These are phyloP conservation scores for slime mould (Dictyostelium discoideum) DNA, from an alignment of 78 protist species.

Conservation along the genomic window dicty_2.7 NC_007088.5:1804001-1804500, in stretches of 20 bases:
- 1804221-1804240: slow-evolving; percentile 67
- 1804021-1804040: slow-evolving; percentile 18
- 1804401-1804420: slow-evolving; percentile 47
- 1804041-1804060: slow-evolving; percentile 79
- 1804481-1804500: slow-evolving; percentile 57
- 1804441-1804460: slow-evolving; percentile 90
- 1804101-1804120: slow-evolving; percentile 51
- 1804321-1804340: neutral
- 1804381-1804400: slow-evolving; percentile 59
- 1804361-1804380: slow-evolving; percentile 73
- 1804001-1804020: no score
- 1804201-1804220: slow-evolving; percentile 86
- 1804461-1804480: slow-evolving; percentile 86
- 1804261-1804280: slow-evolving; percentile 18
- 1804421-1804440: slow-evolving; percentile 85
- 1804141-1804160: slow-evolving; percentile 82
- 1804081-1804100: slow-evolving; percentile 70
- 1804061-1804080: slow-evolving; percentile 61
- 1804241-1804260: slow-evolving; percentile 36
- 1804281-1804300: slow-evolving; percentile 31
- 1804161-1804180: slow-evolving; percentile 87
- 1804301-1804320: neutral
- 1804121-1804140: slow-evolving; percentile 72
- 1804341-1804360: neutral
- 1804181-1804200: slow-evolving; percentile 66